Percentiles rank a stretch among this genome's conserved stretches.
These are phyloP conservation scores for Spathaspora passalidarum DNA, from an alignment of 805 yeast species.

Conservation along the genomic window DNA sequence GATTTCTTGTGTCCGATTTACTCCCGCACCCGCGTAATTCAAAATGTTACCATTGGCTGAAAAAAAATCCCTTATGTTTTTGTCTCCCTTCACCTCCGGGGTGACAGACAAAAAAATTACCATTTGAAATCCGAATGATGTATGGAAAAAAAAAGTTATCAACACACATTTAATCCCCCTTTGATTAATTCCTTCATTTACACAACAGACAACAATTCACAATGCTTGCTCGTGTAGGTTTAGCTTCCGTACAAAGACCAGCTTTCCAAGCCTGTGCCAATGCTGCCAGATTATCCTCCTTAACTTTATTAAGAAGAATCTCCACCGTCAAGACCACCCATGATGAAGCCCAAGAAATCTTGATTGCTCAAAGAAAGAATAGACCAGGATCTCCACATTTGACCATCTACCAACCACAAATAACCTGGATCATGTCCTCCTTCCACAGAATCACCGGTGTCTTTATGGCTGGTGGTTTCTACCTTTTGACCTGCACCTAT, in stretches of 20 bases:
- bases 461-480: constrained; percentile 73
- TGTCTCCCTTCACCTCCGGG: constrained; percentile 1
- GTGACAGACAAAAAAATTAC: not conserved
- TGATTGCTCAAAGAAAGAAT: constrained; percentile 76
- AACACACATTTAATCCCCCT: too few relatives aligned
- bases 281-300: constrained; percentile 6
- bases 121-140: not conserved
- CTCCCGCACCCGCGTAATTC: constrained; percentile 2
- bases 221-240: constrained; percentile 34
- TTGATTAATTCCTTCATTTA: too few relatives aligned
- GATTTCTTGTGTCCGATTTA: not conserved
- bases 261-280: constrained; percentile 10
- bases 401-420: constrained; percentile 85
- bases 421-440: constrained; percentile 77
- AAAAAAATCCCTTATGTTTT: not conserved
- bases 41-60: constrained; percentile 4
- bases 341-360: constrained; percentile 63
- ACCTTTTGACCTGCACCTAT: constrained; percentile 71
- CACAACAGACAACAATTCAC: constrained; percentile 3
- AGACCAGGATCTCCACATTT: constrained; percentile 93
- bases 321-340: constrained; percentile 48
- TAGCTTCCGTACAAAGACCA: constrained; percentile 17
- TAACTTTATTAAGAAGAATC: constrained; percentile 17
- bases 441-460: constrained; percentile 89
- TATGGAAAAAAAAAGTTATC: not conserved